phyloP scores from a whole-genome alignment of 1,284 basidiomycete species.

The Gymnopus androsaceus region DNA sequence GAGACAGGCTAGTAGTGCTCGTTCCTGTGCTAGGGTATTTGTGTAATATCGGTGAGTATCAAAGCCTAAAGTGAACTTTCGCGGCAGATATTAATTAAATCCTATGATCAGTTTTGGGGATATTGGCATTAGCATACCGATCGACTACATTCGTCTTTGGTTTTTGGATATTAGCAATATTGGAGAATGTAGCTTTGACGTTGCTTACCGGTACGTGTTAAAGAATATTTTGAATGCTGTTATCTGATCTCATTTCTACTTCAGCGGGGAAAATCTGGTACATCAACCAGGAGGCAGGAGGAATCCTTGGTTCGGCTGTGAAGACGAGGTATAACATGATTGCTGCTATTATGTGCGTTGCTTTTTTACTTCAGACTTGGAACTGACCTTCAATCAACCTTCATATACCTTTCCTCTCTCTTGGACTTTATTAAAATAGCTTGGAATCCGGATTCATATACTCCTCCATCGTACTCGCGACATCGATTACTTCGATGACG shows the following conservation, averaged over 20 bases:
- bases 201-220: neutral
- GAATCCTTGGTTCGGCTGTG: neutral
- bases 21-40: slow-evolving; percentile 1
- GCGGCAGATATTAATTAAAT: too few relatives aligned
- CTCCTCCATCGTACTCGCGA: neutral
- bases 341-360: slow-evolving; percentile 10
- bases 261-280: slow-evolving; percentile 8
- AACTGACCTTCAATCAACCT: neutral
- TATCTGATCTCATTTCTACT: neutral
- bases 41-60: slow-evolving; percentile 1
- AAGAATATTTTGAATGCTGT: neutral
- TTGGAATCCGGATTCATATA: neutral
- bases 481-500: neutral
- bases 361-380: neutral
- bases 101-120: neutral
- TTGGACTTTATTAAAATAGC: too few relatives aligned
- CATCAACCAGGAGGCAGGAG: slow-evolving; percentile 1
- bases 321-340: slow-evolving; percentile 10
- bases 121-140: neutral
- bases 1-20: neutral
- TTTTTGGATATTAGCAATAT: slow-evolving; percentile 5
- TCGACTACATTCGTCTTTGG: neutral
- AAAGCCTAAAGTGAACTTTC: neutral
- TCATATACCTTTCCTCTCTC: too few relatives aligned
- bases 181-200: slow-evolving; percentile 1